Base-by-base conservation (phyloP, 345 rosid genomes). In the Lepidium sativum region DNA sequence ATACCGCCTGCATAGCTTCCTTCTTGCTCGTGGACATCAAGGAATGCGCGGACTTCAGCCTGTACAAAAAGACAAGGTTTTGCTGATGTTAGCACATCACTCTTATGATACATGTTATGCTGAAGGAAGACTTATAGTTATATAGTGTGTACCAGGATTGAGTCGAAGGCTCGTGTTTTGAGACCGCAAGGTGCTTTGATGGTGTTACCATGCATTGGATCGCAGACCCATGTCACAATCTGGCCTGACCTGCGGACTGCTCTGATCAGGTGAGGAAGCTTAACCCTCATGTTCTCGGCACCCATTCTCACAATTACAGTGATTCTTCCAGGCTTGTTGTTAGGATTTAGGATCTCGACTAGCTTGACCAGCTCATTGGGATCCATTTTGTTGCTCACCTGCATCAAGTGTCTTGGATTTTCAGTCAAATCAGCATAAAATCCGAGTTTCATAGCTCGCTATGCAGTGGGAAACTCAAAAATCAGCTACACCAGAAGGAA, bases 121-220 rank as follows among this genome's bases (percentile, higher is more conserved):
- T 64, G 21, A 55, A 15, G 17, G 8, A 9, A 27, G 37, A 35
- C 14, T 53, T 15, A n/a, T n/a, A 37, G 75, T 47, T 63, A 33
- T 70, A 55, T 68, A 51, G 35, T 34, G 41, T 43, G 56, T 82
- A 84, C 89, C 83, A 82, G 48, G 34, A 84, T 82, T 21, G 87
- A 72, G 74, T 84, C 89, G 2, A 84, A 84, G 65, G 89, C 71
- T 11, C 85, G 80, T n/a, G 89, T 84, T 73, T 77, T 84, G 67
- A 78, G 86, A 8, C 89, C 89, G 20, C 86, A 80, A 1, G 89
- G 89, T 44, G 89, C 86, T 70, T 80, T 74, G 49, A 82, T 84
- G 16, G 89, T 84, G 84, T 84, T 82, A 45, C 89, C 86, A 6
- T 84, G 89, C 85, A 84, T 77, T 5, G 86, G 89, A 79, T 84